Conservation (phyloP, 345 rosid species). For the Excoecaria cochinchinensis region DNA sequence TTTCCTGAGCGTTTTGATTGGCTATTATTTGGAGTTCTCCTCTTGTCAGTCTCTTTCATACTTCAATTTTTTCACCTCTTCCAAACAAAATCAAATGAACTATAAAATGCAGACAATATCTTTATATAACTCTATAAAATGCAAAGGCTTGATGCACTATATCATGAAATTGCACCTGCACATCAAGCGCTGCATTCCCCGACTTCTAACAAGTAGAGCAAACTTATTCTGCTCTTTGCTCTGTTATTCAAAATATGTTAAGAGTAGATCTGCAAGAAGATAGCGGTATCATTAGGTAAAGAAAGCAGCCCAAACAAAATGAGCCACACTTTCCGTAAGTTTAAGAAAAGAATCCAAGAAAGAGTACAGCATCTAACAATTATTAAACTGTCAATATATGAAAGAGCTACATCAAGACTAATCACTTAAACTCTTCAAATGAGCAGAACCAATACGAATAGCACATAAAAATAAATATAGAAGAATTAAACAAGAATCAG, state of each 20-base stretch:
- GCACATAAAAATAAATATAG: too few species aligned
- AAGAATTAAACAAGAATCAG: not conserved
- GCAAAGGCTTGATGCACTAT: not conserved
- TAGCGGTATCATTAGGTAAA: not conserved
- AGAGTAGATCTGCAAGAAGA: conserved; percentile 16
- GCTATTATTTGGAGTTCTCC: conserved; percentile 45
- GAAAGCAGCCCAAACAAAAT: not conserved
- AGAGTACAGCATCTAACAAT: not conserved
- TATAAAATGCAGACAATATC: not conserved
- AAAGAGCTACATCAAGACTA: too few species aligned
- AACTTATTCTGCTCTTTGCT: conserved; percentile 3
- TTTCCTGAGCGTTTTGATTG: conserved; percentile 57
- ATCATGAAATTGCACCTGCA: conserved; percentile 8
- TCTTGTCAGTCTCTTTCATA: conserved; percentile 58
- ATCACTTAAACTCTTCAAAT: too few species aligned
- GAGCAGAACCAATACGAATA: too few species aligned
- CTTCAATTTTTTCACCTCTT: conserved; percentile 13
- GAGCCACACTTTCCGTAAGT: not conserved
- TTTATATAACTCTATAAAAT: not conserved
- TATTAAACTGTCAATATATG: not conserved
- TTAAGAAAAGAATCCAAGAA: not conserved
- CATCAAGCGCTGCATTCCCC: conserved; percentile 4
- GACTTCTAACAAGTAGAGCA: conserved; percentile 1
- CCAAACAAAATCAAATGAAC: conserved; percentile 18
- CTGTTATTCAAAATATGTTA: not conserved